A percentile compares a stretch with the other conserved stretches of the same genome.
Conservation (phyloP, 306 rosid species). For the Cicer judaicum region DNA sequence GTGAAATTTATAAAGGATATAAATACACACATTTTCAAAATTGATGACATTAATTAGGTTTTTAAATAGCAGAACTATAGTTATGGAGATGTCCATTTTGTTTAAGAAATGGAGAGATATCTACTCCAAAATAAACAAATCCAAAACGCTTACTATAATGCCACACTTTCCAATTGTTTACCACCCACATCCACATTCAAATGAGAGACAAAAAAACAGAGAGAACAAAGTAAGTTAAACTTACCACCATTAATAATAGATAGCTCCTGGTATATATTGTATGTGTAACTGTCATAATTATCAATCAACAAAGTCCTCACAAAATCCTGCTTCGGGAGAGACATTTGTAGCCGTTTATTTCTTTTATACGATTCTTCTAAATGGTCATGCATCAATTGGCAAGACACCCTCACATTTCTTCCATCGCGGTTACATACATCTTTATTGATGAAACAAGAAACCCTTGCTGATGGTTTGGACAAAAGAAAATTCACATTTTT, state of each 20-base stretch:
- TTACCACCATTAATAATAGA: conserved; percentile 87
- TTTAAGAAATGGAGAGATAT: too few relatives aligned
- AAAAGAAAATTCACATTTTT: conserved; percentile 41
- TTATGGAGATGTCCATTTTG: too few relatives aligned
- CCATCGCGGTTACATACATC: conserved; percentile 45
- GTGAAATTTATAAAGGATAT: too few relatives aligned
- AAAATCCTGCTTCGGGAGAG: conserved; percentile 56
- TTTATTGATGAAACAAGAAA: conserved; percentile 53
- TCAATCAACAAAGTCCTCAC: conserved; percentile 95
- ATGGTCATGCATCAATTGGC: conserved; percentile 58
- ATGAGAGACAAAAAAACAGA: conserved; percentile 31
- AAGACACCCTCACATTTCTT: conserved; percentile 51
- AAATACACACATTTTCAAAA: too few relatives aligned
- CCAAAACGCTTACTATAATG: background rate
- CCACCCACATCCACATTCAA: conserved; percentile 4
- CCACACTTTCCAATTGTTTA: conserved; percentile 2
- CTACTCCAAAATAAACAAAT: background rate
- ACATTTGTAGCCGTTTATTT: conserved; percentile 47
- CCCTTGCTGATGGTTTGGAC: conserved; percentile 48
- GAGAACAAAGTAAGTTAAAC: conserved; percentile 30
- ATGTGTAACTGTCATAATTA: conserved; percentile 97
- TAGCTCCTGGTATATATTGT: conserved; percentile 93
- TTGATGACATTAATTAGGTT: too few relatives aligned
- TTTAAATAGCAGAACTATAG: too few relatives aligned
- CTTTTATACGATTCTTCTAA: conserved; percentile 59